Conservation (phyloP, 768 basidiomycete species). For the Amanita jacksonii region DNA sequence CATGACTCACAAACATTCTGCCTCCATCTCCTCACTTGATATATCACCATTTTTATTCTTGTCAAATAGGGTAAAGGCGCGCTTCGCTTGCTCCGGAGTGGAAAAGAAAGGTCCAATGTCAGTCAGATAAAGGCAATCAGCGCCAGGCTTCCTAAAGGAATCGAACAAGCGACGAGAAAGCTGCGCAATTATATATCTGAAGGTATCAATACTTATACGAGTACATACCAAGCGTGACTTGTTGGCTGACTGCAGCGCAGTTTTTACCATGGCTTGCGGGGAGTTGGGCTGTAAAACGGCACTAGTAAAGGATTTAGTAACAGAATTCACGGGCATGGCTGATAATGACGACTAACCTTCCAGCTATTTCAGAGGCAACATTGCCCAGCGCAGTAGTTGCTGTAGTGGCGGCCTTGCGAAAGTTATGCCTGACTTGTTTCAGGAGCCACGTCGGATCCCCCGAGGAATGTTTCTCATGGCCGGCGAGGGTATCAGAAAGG, state of each 20-base stretch:
- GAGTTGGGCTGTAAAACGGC: constrained; percentile 87
- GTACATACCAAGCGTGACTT: constrained; percentile 56
- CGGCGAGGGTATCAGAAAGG: constrained; percentile 49
- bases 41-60: constrained; percentile 66
- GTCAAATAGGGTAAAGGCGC: constrained; percentile 65
- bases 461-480: constrained; percentile 24
- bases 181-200: no score
- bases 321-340: background rate
- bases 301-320: background rate
- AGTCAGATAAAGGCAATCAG: constrained; percentile 47
- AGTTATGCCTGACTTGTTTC: constrained; percentile 61
- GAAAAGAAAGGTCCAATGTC: constrained; percentile 72
- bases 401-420: constrained; percentile 64
- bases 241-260: constrained; percentile 69
- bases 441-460: constrained; percentile 54
- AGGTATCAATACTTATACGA: no score
- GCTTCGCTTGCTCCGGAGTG: constrained; percentile 53
- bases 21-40: constrained; percentile 65
- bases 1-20: constrained; percentile 59
- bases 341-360: constrained; percentile 37
- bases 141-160: constrained; percentile 60
- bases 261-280: constrained; percentile 70
- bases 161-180: constrained; percentile 82
- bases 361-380: constrained; percentile 46
- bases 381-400: constrained; percentile 69